These are phyloP conservation scores for Babesia bigemina DNA, from an alignment of 169 alveolate species.

Conservation along the genomic window DNA sequence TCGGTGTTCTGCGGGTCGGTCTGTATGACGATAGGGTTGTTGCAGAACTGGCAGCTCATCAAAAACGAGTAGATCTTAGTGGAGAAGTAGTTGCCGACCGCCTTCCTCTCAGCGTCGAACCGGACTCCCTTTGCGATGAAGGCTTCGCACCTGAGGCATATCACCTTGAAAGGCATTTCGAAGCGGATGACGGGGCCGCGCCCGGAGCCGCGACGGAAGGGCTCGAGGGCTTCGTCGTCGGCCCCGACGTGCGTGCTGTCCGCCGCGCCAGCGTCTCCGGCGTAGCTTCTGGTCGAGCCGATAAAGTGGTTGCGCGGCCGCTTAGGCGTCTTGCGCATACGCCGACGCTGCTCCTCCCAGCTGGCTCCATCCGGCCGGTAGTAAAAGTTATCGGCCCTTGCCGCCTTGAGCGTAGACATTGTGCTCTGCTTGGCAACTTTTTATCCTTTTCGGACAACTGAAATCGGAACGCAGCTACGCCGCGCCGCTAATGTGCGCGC, in stretches of 20 bases:
- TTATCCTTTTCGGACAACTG: too few relatives aligned
- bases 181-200: slow-evolving; percentile 74
- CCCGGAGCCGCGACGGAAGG: slow-evolving; percentile 25
- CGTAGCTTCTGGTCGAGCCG: slow-evolving; percentile 25
- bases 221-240: slow-evolving; percentile 15
- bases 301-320: slow-evolving; percentile 38
- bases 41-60: slow-evolving; percentile 79
- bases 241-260: slow-evolving; percentile 2
- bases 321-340: slow-evolving; percentile 46
- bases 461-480: background rate
- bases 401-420: slow-evolving; percentile 78
- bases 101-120: slow-evolving; percentile 80
- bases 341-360: slow-evolving; percentile 51
- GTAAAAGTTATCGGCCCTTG: slow-evolving; percentile 80
- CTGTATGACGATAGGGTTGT: slow-evolving; percentile 66
- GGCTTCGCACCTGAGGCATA: slow-evolving; percentile 71
- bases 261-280: slow-evolving; percentile 5
- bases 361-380: slow-evolving; percentile 73
- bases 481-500: background rate
- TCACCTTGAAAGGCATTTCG: slow-evolving; percentile 83
- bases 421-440: background rate
- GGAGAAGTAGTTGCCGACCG: slow-evolving; percentile 75
- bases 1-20: slow-evolving; percentile 83
- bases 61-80: slow-evolving; percentile 76
- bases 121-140: slow-evolving; percentile 84